phyloP scores from a whole-genome alignment of 148 eudicot species.

The Fagopyrum tataricum region DNA sequence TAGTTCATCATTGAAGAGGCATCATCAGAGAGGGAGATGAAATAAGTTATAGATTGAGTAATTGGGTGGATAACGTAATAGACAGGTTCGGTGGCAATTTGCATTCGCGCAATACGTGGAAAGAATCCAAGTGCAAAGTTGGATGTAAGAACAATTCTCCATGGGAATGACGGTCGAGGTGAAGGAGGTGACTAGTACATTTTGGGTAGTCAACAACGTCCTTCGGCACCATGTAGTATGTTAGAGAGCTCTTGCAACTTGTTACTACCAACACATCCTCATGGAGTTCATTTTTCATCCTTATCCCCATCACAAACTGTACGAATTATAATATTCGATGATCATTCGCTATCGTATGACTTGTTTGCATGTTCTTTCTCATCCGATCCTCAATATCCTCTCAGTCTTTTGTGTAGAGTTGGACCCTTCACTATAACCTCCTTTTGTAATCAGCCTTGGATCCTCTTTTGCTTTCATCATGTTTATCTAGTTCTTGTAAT shows the following conservation, averaged over 20 bases:
- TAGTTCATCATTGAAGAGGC: neutral
- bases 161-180: conserved; percentile 42
- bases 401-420: conserved; percentile 25
- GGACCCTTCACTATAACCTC: conserved; percentile 17
- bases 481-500: conserved; percentile 82
- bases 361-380: conserved; percentile 12
- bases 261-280: conserved; percentile 62
- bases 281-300: conserved; percentile 15
- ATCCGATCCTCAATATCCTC: conserved; percentile 7
- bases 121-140: no score
- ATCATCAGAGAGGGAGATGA: conserved; percentile 4
- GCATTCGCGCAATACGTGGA: no score
- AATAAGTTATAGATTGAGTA: neutral
- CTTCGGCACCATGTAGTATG: conserved; percentile 95
- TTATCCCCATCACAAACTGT: neutral
- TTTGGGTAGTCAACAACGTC: conserved; percentile 64
- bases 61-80: neutral
- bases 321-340: conserved; percentile 23
- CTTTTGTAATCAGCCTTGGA: conserved; percentile 35
- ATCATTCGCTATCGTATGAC: conserved; percentile 50
- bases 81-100: no score
- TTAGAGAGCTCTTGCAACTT: conserved; percentile 82
- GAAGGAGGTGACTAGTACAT: conserved; percentile 82
- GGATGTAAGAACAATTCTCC: neutral
- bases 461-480: conserved; percentile 66